Evolutionary conservation across 495 filamentous ascomycete genomes (phyloP), one percentile per base, ranked within the genome.

Genomic region (Neurospora terricola): DNA sequence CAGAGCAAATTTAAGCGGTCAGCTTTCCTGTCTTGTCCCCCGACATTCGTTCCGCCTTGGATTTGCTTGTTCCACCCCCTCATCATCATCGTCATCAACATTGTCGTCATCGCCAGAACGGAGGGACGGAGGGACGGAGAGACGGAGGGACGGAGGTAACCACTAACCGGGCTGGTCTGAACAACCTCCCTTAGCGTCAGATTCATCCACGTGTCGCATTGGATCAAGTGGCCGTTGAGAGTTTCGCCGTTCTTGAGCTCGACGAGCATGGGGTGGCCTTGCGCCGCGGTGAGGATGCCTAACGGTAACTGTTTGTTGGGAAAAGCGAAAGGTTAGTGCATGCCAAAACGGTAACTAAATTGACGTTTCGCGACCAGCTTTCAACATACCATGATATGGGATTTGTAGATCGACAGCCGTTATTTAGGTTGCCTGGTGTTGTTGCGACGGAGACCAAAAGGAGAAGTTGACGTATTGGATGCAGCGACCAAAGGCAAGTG

Each of bases 191-290:
- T 94, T 80, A 99, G 83, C 23, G 95, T 98, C 69, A 99, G 82
- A 82, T 99, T 99, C 96, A 99, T 99, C 94, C 94, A 99, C 43
- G 94, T 98, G 82, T 99, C 96, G 87, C 94, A 98, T 80, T 90
- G 94, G 80, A 97, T 91, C 71, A 99, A 86, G 80, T 97, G 94
- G 76, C 96, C 96, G 83, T 98, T 99, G 69, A 98, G 86, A 0
- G 95, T 98, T 81, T 98, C 96, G 82, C 96, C 96, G 77, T 95
- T 97, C 87, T 99, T 99, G 75, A 99, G 92, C 87, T 99, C 96
- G 59, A 99, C 96, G 71, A 98, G 92, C 94, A 99, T 98, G 14
- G 95, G 94, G 83, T 97, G 93, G 88, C 96, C 96, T 86, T 97
- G 93, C 71, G 96, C 95, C 78, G 95, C 96, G 73, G 91, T 97